These are phyloP conservation scores for Cercophora sp. DNA, from an alignment of 495 filamentous ascomycete genomes.

Conservation along the genomic window DNA sequence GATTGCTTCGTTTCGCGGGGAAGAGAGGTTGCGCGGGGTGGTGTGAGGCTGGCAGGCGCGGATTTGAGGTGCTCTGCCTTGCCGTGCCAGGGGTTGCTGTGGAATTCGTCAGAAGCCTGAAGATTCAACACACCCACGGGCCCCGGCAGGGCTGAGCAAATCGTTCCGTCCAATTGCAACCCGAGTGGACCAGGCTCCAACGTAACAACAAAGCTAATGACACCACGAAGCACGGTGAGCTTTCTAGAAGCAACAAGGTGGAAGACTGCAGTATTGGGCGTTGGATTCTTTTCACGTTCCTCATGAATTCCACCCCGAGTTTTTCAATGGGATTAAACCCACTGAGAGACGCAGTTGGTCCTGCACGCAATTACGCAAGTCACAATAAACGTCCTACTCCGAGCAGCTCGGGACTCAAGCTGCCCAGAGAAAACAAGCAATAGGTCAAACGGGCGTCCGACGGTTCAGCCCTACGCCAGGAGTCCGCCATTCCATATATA, in stretches of 20 bases:
- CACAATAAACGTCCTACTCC: too few relatives aligned
- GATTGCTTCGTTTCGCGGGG: neutral
- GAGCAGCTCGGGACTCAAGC: too few relatives aligned
- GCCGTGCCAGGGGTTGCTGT: conserved; percentile 23
- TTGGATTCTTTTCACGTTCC: neutral
- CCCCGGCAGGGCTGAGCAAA: conserved; percentile 22
- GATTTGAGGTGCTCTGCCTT: conserved; percentile 15
- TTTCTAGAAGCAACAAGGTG: too few relatives aligned
- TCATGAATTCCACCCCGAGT: too few relatives aligned
- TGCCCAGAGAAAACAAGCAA: too few relatives aligned
- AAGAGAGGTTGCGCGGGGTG: conserved; percentile 3
- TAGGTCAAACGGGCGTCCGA: too few relatives aligned
- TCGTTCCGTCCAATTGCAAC: neutral
- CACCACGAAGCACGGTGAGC: conserved; percentile 9
- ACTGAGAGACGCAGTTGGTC: too few relatives aligned
- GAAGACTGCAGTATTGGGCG: too few relatives aligned
- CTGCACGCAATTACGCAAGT: too few relatives aligned
- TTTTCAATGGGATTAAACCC: too few relatives aligned
- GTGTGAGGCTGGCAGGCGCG: conserved; percentile 25
- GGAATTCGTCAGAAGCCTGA: conserved; percentile 36
- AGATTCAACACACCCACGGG: conserved; percentile 30
- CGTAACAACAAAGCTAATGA: neutral
- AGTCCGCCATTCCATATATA: too few relatives aligned
- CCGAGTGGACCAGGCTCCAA: neutral
- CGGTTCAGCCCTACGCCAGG: neutral